phyloP scores from a whole-genome alignment of 768 basidiomycete species.

The Cantharellus anzutake region DNA sequence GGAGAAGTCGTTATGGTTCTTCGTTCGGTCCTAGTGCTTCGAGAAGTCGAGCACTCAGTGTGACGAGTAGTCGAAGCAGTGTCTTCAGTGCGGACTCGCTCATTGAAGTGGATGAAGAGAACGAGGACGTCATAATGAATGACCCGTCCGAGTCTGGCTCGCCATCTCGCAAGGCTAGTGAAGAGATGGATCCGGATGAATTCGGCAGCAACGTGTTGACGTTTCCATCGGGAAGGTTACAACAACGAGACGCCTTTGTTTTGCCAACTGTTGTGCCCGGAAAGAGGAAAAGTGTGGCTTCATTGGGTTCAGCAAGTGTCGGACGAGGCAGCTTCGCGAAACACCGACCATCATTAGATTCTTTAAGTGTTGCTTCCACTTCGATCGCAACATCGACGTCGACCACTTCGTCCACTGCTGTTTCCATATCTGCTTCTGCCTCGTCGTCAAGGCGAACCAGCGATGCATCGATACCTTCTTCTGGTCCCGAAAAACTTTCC shows the following conservation, averaged over 20 bases:
- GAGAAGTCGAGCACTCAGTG: not conserved
- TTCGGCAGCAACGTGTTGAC: not conserved
- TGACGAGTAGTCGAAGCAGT: not conserved
- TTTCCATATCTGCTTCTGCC: not conserved
- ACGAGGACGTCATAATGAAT: not conserved
- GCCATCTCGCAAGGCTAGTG: not conserved
- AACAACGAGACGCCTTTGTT: not conserved
- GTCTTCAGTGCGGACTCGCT: not conserved
- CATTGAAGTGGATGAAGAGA: not conserved
- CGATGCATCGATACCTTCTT: not conserved
- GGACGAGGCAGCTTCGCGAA: too few species aligned
- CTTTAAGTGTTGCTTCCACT: too few species aligned
- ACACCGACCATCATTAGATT: too few species aligned
- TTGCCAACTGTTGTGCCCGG: not conserved
- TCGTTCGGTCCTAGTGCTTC: not conserved
- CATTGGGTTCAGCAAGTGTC: too few species aligned
- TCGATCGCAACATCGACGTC: too few species aligned
- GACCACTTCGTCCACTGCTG: not conserved
- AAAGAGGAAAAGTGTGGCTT: not conserved
- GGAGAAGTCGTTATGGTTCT: not conserved
- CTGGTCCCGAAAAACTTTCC: not conserved
- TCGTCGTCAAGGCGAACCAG: not conserved
- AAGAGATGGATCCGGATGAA: not conserved
- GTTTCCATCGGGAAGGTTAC: not conserved
- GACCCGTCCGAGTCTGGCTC: not conserved